These are phyloP conservation scores for Casuarina glauca DNA, from an alignment of 306 rosid species.

Conservation along the genomic window DNA sequence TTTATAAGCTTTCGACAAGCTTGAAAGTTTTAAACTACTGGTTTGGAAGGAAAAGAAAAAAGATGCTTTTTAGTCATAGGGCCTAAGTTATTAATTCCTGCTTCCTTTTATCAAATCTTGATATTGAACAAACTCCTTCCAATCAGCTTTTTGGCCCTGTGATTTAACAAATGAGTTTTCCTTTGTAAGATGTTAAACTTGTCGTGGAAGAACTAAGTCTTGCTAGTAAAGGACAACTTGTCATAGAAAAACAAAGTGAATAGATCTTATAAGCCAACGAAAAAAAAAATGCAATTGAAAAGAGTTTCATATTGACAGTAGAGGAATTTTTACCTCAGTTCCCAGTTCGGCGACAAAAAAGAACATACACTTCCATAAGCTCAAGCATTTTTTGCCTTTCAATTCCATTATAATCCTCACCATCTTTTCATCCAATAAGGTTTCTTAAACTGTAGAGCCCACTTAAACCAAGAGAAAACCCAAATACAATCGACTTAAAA, in stretches of 20 bases:
- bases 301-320: neutral
- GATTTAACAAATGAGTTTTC: no score
- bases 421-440: conserved; percentile 42
- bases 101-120: no score
- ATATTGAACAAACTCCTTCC: no score
- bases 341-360: conserved; percentile 34
- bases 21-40: no score
- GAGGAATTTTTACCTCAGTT: neutral
- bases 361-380: conserved; percentile 55
- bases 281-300: neutral
- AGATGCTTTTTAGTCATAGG: no score
- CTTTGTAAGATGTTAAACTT: no score
- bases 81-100: no score
- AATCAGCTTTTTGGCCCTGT: no score
- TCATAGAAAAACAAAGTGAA: neutral
- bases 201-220: no score
- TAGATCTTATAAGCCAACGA: neutral
- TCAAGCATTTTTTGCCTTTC: conserved; percentile 63
- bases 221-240: neutral
- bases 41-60: no score
- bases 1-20: no score
- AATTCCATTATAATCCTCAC: conserved; percentile 54
- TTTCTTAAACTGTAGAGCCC: conserved; percentile 63
- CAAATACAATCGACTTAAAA: neutral
- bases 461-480: conserved; percentile 39